These are phyloP conservation scores for Penicillium ucsense DNA, from an alignment of 495 filamentous ascomycete species.

Conservation along the genomic window DNA sequence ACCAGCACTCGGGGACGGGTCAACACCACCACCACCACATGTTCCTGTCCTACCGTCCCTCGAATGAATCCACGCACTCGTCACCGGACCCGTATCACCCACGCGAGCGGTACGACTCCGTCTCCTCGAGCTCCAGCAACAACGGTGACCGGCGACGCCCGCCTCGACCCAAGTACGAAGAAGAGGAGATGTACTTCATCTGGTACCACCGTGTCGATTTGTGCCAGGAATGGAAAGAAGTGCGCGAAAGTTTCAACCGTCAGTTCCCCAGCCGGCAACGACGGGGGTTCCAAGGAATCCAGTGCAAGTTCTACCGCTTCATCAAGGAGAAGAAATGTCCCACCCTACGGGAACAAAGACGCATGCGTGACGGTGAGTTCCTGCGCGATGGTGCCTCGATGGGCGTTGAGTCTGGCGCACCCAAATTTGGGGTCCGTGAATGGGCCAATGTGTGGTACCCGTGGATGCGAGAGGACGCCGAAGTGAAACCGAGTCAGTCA, in stretches of 20 bases:
- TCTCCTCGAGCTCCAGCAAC: constrained; percentile 34
- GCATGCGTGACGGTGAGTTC: constrained; percentile 38
- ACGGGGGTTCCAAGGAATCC: constrained; percentile 40
- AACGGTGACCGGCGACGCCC: constrained; percentile 34
- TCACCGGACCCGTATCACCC: constrained; percentile 27
- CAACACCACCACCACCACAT: constrained; percentile 12
- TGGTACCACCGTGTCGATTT: constrained; percentile 48
- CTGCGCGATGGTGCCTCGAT: constrained; percentile 18
- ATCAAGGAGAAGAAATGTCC: constrained; percentile 40
- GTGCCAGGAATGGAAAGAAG: constrained; percentile 42
- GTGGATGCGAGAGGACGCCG: constrained; percentile 28
- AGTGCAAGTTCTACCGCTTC: constrained; percentile 48
- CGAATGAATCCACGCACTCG: constrained; percentile 19
- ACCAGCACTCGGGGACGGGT: neutral
- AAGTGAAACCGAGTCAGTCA: constrained; percentile 3
- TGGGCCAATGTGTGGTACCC: constrained; percentile 35
- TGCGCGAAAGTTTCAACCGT: constrained; percentile 39
- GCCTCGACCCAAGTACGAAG: constrained; percentile 40
- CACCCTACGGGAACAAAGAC: constrained; percentile 33
- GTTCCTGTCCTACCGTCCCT: constrained; percentile 15
- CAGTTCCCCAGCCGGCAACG: constrained; percentile 38
- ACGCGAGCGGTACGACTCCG: constrained; percentile 34
- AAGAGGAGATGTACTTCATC: constrained; percentile 46
- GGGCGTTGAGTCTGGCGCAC: constrained; percentile 8
- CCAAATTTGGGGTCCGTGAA: constrained; percentile 29